phyloP scores from a whole-genome alignment of 306 rosid genomes.

The Carpinus fangiana region DNA sequence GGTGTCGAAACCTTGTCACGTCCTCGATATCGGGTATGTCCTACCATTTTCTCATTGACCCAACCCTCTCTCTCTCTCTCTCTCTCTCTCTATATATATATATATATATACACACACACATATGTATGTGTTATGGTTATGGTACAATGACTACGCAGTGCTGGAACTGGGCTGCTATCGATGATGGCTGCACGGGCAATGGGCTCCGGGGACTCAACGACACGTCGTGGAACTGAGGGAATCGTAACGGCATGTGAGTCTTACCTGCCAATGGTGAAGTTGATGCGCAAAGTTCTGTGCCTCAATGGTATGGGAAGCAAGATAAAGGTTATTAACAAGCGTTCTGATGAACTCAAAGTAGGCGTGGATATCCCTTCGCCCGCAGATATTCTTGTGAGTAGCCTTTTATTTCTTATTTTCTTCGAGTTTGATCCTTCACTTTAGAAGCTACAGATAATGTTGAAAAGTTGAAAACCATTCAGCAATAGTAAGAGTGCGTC shows the following conservation, averaged over 20 bases:
- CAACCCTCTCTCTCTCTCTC: neutral
- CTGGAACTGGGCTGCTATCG: constrained; percentile 92
- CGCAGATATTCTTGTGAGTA: constrained; percentile 77
- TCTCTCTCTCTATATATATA: neutral
- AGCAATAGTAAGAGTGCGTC: neutral
- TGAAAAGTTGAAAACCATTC: neutral
- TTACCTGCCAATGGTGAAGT: constrained; percentile 94
- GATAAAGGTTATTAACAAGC: constrained; percentile 67
- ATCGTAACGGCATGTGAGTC: constrained; percentile 87
- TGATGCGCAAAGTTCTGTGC: constrained; percentile 77
- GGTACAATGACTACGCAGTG: constrained; percentile 42
- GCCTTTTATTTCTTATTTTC: constrained; percentile 3
- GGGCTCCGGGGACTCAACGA: constrained; percentile 39
- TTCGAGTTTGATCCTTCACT: neutral
- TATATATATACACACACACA: too few species aligned
- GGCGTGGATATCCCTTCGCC: constrained; percentile 66
- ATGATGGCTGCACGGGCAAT: constrained; percentile 94
- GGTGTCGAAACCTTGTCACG: constrained; percentile 65
- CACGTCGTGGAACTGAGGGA: constrained; percentile 37
- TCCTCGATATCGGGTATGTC: constrained; percentile 83
- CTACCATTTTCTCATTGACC: neutral
- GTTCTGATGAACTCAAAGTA: constrained; percentile 80
- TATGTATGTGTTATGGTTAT: neutral
- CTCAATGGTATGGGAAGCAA: constrained; percentile 62
- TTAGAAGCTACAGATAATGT: neutral